Conservation (phyloP, 495 filamentous ascomycete species). For the Daldinia vernicosa region DNA sequence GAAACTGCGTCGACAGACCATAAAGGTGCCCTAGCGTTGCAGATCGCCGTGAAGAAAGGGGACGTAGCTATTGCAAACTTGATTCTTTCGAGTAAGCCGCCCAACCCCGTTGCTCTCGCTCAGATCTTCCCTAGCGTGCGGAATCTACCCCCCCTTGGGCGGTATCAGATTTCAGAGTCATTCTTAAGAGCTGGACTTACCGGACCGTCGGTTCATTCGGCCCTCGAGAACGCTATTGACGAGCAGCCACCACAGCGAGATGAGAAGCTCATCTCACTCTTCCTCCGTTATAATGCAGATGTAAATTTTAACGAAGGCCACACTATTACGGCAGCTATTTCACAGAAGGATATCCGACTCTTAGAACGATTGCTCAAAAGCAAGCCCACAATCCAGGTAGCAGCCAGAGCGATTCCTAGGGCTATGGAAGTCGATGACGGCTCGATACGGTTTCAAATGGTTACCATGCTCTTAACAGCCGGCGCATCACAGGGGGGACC, state of each 20-base stretch:
- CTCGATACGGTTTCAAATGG: slow-evolving; percentile 48
- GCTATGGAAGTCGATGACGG: slow-evolving; percentile 51
- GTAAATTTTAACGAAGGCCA: slow-evolving; percentile 57
- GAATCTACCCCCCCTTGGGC: slow-evolving; percentile 44
- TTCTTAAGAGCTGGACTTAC: slow-evolving; percentile 54
- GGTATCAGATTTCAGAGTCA: slow-evolving; percentile 52
- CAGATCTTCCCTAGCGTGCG: slow-evolving; percentile 51
- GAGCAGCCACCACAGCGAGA: slow-evolving; percentile 53
- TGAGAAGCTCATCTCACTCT: slow-evolving; percentile 53
- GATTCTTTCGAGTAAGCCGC: slow-evolving; percentile 52
- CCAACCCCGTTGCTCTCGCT: slow-evolving; percentile 48
- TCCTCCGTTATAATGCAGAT: slow-evolving; percentile 55
- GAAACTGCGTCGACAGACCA: slow-evolving; percentile 57
- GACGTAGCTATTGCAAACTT: slow-evolving; percentile 50
- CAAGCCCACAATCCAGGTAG: slow-evolving; percentile 50
- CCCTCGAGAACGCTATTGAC: slow-evolving; percentile 55
- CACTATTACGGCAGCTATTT: slow-evolving; percentile 52
- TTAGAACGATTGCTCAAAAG: slow-evolving; percentile 51
- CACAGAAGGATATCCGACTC: slow-evolving; percentile 50
- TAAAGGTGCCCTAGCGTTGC: slow-evolving; percentile 53
- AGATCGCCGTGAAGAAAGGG: slow-evolving; percentile 50
- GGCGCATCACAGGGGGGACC: slow-evolving; percentile 48
- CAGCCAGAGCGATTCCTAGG: slow-evolving; percentile 46
- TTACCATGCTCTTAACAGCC: slow-evolving; percentile 50
- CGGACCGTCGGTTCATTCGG: slow-evolving; percentile 47